Base-by-base conservation (phyloP, 202 grass and related monocot species). In the Hordeum pubiflorum region DNA sequence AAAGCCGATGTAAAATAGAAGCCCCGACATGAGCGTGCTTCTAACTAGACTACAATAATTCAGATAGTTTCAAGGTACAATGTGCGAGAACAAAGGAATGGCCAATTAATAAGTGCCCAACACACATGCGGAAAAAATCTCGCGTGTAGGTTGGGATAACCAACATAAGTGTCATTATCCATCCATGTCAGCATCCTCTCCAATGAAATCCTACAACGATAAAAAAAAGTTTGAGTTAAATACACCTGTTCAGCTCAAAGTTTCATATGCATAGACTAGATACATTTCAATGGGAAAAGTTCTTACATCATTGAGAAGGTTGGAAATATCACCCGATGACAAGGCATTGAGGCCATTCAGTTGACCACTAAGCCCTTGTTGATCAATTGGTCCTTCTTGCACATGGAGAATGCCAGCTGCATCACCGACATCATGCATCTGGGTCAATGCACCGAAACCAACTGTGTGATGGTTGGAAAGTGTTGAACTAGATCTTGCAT, bases 361-460 rank as follows among this genome's bases (percentile, higher is more conserved):
- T 27, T 44, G 77, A 54, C 58, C 64, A 43, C 37, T 46, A 50
- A 32, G 14, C 9, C 9, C 66, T 75, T 39, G 62, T 12, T 41
- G 79, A 75, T 75, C 22, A 54, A 39, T 0, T 10, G 57, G 63
- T 65, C 26, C 78, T 72, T 55, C 74, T 66, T 76, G 75, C 37
- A 57, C 4, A 23, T 12, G 38, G 23, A 61, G 14, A 81, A 50
- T 38, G 34, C 52, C 48, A 83, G 12, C 50, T 72, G 55, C 17
- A 60, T 44, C 55, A 34, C 31, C 13, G n/a, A 18, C 56, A 76
- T 83, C 73, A 24, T 71, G 24, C 69, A 32, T 72, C 4, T 34
- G 60, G 6, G 27, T 33, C 5, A 27, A 6, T n/a, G 4, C 4
- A n/a, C 13, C 0, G 1, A 6, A 40, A 40, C 0, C 6, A 12